Evolutionary conservation across 768 basidiomycete species (phyloP).

Genomic region (Boletus edulis): DNA sequence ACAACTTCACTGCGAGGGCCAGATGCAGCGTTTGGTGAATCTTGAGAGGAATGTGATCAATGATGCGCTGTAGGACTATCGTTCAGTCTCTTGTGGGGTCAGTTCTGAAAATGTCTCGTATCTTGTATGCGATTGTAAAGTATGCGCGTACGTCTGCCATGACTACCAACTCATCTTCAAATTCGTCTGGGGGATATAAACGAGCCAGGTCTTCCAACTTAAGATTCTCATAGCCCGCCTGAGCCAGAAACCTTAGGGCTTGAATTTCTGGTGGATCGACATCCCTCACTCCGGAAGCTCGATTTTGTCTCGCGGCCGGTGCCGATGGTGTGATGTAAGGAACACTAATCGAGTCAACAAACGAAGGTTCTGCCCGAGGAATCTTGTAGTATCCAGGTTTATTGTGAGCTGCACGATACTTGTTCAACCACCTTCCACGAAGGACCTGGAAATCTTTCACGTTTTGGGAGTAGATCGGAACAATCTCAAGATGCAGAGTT

Average conservation of each 20-base stretch:
- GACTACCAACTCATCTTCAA: conserved; percentile 44
- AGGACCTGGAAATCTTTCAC: conserved; percentile 18
- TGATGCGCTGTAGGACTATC: conserved; percentile 41
- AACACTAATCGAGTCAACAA: no score
- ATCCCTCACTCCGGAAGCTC: no score
- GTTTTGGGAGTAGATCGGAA: conserved; percentile 40
- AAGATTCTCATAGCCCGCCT: conserved; percentile 26
- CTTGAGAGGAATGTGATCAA: conserved; percentile 50
- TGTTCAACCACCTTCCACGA: conserved; percentile 24
- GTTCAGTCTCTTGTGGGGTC: not conserved
- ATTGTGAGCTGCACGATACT: conserved; percentile 20
- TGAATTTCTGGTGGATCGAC: not conserved
- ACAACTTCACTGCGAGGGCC: conserved; percentile 35
- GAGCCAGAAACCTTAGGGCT: conserved; percentile 30
- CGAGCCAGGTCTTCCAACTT: conserved; percentile 24
- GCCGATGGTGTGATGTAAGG: not conserved
- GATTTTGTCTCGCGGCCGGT: not conserved
- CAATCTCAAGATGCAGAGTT: conserved; percentile 37
- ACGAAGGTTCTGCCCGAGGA: no score
- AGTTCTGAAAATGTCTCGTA: conserved; percentile 15
- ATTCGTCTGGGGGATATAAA: conserved; percentile 26
- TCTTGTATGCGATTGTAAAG: conserved; percentile 55
- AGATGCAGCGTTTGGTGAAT: conserved; percentile 48
- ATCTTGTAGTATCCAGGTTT: not conserved
- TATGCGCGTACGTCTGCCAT: conserved; percentile 58